Percentiles rank a stretch among this genome's conserved stretches.
phyloP scores from a whole-genome alignment of 2,329 filamentous ascomycete genomes.

The Elsinoe fawcettii region DNA sequence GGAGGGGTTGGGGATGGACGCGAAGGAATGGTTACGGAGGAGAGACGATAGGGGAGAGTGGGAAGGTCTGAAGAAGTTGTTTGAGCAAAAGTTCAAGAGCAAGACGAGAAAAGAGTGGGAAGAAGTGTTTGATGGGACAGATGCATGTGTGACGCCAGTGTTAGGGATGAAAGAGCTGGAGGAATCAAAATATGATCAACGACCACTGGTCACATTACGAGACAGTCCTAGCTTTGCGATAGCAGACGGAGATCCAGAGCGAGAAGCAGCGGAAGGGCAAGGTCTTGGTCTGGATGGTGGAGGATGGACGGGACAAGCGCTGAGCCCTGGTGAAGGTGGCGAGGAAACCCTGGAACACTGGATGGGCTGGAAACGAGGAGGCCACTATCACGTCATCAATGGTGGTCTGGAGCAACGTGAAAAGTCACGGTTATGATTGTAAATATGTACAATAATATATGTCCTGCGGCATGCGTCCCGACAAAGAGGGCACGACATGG shows the following conservation, averaged over 20 bases:
- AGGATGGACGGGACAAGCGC: conserved; percentile 55
- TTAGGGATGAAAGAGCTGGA: conserved; percentile 67
- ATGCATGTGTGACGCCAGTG: conserved; percentile 89
- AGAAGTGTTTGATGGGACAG: conserved; percentile 73
- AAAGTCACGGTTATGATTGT: conserved; percentile 7
- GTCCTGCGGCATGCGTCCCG: neutral
- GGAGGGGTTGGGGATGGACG: conserved; percentile 54
- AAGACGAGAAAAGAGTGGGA: conserved; percentile 79
- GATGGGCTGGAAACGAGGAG: conserved; percentile 68
- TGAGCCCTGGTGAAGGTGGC: conserved; percentile 64
- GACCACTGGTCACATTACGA: conserved; percentile 61
- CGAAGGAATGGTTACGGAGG: conserved; percentile 38
- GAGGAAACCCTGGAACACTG: conserved; percentile 61
- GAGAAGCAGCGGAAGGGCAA: conserved; percentile 48
- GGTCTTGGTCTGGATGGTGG: conserved; percentile 57
- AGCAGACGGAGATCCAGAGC: conserved; percentile 38
- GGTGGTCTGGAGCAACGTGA: conserved; percentile 50
- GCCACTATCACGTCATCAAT: conserved; percentile 58
- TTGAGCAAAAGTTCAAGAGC: conserved; percentile 57
- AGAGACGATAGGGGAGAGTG: conserved; percentile 58
- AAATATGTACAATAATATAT: conserved; percentile 9
- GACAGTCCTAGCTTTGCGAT: conserved; percentile 62
- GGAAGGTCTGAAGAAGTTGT: conserved; percentile 55
- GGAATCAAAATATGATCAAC: conserved; percentile 55
- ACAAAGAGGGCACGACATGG: neutral